Percentiles rank a stretch among this genome's conserved stretches.
phyloP scores from a whole-genome alignment of 1,284 basidiomycete genomes.

The Wallemia mellicola region DNA sequence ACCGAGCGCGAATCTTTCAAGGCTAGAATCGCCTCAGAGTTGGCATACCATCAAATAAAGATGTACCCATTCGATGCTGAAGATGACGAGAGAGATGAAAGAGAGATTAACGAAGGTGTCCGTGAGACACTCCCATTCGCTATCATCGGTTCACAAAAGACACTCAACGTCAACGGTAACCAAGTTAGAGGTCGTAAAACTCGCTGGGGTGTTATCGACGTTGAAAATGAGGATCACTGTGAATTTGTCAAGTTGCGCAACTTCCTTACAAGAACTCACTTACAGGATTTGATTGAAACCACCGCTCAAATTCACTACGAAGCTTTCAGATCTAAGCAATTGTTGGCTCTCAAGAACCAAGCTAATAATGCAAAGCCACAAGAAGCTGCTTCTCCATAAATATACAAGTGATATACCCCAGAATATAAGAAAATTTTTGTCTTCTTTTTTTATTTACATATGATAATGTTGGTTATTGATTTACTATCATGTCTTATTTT shows the following conservation, averaged over 20 bases:
- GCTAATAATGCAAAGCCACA: neutral
- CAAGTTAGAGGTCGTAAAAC: conserved; percentile 84
- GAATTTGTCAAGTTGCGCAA: conserved; percentile 92
- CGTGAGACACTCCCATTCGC: conserved; percentile 75
- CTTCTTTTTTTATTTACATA: too few species aligned
- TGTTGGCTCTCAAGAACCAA: conserved; percentile 63
- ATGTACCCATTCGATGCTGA: conserved; percentile 92
- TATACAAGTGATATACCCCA: neutral
- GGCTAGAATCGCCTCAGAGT: conserved; percentile 69
- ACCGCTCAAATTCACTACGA: conserved; percentile 98
- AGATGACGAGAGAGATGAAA: conserved; percentile 67
- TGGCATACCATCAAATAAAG: conserved; percentile 74
- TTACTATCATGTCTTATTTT: neutral
- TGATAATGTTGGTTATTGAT: neutral
- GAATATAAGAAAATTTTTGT: too few species aligned
- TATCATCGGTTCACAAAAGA: conserved; percentile 77
- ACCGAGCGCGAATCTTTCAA: conserved; percentile 86
- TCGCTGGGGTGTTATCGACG: conserved; percentile 92
- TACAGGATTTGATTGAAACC: conserved; percentile 96
- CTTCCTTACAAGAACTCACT: conserved; percentile 84
- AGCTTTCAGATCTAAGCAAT: conserved; percentile 92
- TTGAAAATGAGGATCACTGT: conserved; percentile 87
- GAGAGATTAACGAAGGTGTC: conserved; percentile 67
- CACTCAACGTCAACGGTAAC: conserved; percentile 82
- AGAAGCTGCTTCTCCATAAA: neutral